A percentile compares a stretch with the other conserved stretches of the same genome.
These are phyloP conservation scores for Coemansia sp. DNA, from an alignment of 192 early-diverging fungal species.

Conservation along the genomic window DNA sequence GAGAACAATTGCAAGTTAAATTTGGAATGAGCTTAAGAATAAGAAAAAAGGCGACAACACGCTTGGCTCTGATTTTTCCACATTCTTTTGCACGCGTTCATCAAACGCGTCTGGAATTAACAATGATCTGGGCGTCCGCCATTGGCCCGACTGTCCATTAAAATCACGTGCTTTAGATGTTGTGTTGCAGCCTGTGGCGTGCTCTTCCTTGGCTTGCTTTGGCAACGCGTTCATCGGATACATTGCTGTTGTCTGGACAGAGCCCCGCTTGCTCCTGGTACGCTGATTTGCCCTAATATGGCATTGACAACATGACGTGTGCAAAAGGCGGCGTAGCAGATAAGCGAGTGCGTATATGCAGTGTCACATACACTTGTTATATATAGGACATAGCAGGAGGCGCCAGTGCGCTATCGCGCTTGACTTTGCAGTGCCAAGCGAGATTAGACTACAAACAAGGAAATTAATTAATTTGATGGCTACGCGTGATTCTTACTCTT, in stretches of 20 bases:
- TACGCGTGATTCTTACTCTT: background rate
- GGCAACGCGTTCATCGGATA: no score
- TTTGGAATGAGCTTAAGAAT: background rate
- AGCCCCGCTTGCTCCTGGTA: no score
- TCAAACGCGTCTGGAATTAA: background rate
- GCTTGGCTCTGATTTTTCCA: background rate
- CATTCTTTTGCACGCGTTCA: background rate
- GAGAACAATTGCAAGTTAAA: background rate
- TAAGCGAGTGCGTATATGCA: background rate
- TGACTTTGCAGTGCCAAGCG: background rate
- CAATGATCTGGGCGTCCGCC: no score
- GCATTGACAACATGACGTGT: no score
- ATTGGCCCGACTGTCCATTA: background rate
- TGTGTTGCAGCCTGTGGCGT: no score
- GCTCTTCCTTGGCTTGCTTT: no score
- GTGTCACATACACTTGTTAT: background rate
- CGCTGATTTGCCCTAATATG: no score
- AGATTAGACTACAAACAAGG: background rate
- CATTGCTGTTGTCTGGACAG: no score
- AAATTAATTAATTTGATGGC: no score
- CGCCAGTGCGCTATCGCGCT: background rate
- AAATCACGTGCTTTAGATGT: background rate
- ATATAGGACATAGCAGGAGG: background rate
- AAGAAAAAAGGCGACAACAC: background rate
- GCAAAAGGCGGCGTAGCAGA: no score